A percentile compares a stretch with the other conserved stretches of the same genome.
These are phyloP conservation scores for Alternaria sp. DNA, from an alignment of 2,329 filamentous ascomycete genomes.

Conservation along the genomic window DNA sequence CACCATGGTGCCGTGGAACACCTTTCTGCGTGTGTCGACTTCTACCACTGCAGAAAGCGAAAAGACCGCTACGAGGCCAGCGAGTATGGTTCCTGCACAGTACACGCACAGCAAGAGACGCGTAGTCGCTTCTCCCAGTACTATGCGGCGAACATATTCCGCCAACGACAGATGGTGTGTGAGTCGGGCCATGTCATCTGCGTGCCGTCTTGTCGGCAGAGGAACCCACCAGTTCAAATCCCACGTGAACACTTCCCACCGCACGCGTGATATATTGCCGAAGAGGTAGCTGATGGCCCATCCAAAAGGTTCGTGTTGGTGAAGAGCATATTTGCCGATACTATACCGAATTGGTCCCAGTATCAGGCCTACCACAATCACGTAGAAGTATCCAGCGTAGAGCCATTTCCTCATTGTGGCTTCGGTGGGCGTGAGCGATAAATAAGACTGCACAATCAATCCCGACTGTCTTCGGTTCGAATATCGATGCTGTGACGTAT, in stretches of 20 bases:
- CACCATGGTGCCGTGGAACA: constrained; percentile 99
- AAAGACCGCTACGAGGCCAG: constrained; percentile 77
- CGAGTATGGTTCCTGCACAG: constrained; percentile 71
- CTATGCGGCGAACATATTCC: constrained; percentile 67
- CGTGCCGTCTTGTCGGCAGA: constrained; percentile 61
- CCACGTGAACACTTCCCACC: constrained; percentile 72
- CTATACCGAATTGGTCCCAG: constrained; percentile 74
- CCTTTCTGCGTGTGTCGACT: constrained; percentile 93
- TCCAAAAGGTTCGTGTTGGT: constrained; percentile 80
- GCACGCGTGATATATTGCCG: constrained; percentile 75
- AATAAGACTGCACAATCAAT: constrained; percentile 66
- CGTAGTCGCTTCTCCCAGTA: constrained; percentile 78
- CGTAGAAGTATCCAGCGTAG: constrained; percentile 82
- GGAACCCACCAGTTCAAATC: constrained; percentile 78
- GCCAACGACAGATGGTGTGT: constrained; percentile 49
- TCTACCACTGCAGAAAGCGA: constrained; percentile 78
- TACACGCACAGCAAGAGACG: constrained; percentile 79
- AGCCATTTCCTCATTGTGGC: constrained; percentile 79
- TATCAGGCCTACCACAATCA: constrained; percentile 69
- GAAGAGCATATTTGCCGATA: constrained; percentile 70
- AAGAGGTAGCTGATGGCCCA: constrained; percentile 93
- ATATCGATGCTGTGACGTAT: constrained; percentile 27
- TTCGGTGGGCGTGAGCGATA: constrained; percentile 80
- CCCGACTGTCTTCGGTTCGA: constrained; percentile 37
- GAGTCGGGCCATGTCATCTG: constrained; percentile 16